These are phyloP conservation scores for Fusarium poae DNA, from an alignment of 2,329 filamentous ascomycete species.

Conservation along the genomic window DNA sequence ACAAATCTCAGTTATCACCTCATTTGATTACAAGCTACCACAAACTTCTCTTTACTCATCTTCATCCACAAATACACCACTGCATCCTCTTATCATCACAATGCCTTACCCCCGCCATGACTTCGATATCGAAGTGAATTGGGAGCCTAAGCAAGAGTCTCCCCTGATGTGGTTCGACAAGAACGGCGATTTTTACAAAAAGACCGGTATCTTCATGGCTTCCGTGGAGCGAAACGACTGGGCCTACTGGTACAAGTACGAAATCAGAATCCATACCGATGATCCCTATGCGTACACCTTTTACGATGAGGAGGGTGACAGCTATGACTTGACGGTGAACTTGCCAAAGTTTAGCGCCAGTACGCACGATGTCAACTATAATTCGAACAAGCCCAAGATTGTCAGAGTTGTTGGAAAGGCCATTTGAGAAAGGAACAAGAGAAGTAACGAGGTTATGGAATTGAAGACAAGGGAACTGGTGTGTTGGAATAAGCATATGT, in stretches of 20 bases:
- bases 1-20: background rate
- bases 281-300: background rate
- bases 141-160: background rate
- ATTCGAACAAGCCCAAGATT: background rate
- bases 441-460: background rate
- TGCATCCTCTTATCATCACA: background rate
- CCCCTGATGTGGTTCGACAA: background rate
- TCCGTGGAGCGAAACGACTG: background rate
- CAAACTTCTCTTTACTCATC: background rate
- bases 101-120: background rate
- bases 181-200: background rate
- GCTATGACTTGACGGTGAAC: background rate
- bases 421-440: background rate
- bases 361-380: background rate
- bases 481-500: background rate
- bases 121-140: background rate
- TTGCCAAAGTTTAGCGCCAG: background rate
- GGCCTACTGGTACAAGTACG: background rate
- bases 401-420: background rate
- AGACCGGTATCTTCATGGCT: background rate
- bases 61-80: background rate
- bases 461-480: background rate
- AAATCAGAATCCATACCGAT: background rate
- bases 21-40: background rate
- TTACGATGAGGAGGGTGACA: background rate